Evolutionary conservation across 2,329 filamentous ascomycete genomes (phyloP).

Genomic region (Trichoderma oligosporum): DNA sequence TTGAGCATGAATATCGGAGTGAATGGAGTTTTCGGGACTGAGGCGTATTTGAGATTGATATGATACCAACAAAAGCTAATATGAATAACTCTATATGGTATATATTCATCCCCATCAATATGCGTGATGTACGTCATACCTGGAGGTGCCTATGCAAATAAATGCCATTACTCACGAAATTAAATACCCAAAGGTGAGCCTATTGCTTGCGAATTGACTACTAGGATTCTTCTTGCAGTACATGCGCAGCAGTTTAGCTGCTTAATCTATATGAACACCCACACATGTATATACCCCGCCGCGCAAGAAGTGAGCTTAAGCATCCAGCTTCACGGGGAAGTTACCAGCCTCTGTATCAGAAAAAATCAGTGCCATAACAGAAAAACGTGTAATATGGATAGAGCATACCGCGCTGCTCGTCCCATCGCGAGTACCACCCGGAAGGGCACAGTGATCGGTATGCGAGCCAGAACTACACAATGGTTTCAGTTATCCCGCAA

Average conservation of each 20-base stretch:
- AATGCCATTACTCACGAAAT: not conserved
- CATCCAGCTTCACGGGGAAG: conserved; percentile 64
- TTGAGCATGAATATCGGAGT: not conserved
- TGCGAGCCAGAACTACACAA: conserved; percentile 80
- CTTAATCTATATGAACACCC: conserved; percentile 30
- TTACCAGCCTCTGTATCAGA: conserved; percentile 56
- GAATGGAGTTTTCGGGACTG: conserved; percentile 4
- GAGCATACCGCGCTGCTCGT: conserved; percentile 85
- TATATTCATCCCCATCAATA: not conserved
- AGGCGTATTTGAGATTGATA: not conserved
- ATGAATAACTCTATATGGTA: not conserved
- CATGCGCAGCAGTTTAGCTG: conserved; percentile 37
- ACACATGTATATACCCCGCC: conserved; percentile 23
- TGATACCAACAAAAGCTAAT: conserved; percentile 6
- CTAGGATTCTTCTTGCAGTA: conserved; percentile 35
- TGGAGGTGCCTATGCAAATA: conserved; percentile 2
- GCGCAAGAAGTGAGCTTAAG: conserved; percentile 39
- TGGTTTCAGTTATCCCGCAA: conserved; percentile 5
- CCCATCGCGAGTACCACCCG: conserved; percentile 91
- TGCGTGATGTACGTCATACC: conserved; percentile 10
- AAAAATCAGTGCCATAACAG: conserved; percentile 21
- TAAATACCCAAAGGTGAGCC: conserved; percentile 22
- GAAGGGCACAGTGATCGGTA: conserved; percentile 98
- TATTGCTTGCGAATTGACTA: conserved; percentile 28
- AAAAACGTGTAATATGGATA: not conserved